phyloP scores from a whole-genome alignment of 2,329 filamentous ascomycete species.

The Phialophora macrospora region DNA sequence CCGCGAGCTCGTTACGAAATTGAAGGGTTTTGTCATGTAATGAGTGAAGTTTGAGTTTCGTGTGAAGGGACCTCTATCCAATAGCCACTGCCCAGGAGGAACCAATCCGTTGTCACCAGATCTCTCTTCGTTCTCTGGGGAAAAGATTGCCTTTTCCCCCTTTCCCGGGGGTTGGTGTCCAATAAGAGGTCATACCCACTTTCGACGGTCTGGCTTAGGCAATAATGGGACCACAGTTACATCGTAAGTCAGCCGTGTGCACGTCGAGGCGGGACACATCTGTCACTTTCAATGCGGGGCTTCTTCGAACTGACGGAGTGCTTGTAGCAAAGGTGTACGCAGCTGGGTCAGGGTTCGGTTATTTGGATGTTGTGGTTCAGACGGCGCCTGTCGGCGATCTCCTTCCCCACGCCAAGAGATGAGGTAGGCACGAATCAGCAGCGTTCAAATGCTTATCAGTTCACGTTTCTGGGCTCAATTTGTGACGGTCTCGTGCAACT shows the following conservation, averaged over 20 bases:
- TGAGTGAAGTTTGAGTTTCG: conserved; percentile 12
- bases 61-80: background rate
- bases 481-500: conserved; percentile 27
- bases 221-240: background rate
- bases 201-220: background rate
- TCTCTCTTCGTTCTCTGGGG: background rate
- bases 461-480: background rate
- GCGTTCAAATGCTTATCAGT: conserved; percentile 28
- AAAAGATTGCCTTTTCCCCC: background rate
- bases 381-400: conserved; percentile 22
- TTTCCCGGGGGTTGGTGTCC: background rate
- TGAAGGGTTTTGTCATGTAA: conserved; percentile 27
- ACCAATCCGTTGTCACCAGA: background rate
- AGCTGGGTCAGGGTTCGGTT: background rate
- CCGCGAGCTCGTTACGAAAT: conserved; percentile 10
- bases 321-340: too few relatives aligned
- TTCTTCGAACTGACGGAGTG: background rate
- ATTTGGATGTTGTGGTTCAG: background rate
- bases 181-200: background rate
- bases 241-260: background rate
- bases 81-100: background rate
- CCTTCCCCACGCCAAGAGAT: conserved; percentile 35
- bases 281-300: background rate
- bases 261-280: background rate
- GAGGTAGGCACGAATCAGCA: conserved; percentile 21